A percentile compares a stretch with the other conserved stretches of the same genome.
Conservation (phyloP, 2,329 filamentous ascomycete genomes). For the Trichoderma sp. region DNA sequence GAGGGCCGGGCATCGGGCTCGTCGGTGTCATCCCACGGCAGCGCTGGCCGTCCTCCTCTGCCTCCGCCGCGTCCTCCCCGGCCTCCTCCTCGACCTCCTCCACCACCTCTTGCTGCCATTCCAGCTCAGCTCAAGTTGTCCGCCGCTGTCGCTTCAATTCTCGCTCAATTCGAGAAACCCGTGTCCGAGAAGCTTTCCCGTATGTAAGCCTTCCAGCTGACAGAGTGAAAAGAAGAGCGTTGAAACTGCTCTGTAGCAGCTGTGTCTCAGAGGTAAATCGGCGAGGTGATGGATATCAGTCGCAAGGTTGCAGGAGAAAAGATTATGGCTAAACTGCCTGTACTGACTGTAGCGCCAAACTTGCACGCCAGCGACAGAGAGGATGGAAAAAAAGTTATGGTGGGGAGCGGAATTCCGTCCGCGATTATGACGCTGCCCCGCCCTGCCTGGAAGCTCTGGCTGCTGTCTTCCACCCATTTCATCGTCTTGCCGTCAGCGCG, state of each 20-base stretch:
- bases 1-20: constrained; percentile 60
- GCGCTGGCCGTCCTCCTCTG: constrained; percentile 49
- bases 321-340: background rate
- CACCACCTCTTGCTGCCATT: constrained; percentile 56
- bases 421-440: constrained; percentile 25
- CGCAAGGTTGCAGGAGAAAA: background rate
- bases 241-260: background rate
- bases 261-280: too few relatives aligned
- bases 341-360: constrained; percentile 17
- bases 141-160: constrained; percentile 1
- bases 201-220: background rate
- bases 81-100: constrained; percentile 54
- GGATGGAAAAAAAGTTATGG: constrained; percentile 22
- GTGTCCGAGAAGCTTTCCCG: background rate
- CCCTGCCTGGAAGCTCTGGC: constrained; percentile 15
- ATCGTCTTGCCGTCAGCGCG: constrained; percentile 26
- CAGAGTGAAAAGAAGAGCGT: too few relatives aligned
- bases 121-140: background rate
- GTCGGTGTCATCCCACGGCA: constrained; percentile 57
- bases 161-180: background rate
- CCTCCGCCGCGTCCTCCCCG: constrained; percentile 54
- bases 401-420: constrained; percentile 28
- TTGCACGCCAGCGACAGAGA: constrained; percentile 2
- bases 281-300: background rate
- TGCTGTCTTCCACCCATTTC: too few relatives aligned